These are phyloP conservation scores for Aristolochia contorta DNA, from an alignment of 164 flowering plant species.

Conservation along the genomic window DNA sequence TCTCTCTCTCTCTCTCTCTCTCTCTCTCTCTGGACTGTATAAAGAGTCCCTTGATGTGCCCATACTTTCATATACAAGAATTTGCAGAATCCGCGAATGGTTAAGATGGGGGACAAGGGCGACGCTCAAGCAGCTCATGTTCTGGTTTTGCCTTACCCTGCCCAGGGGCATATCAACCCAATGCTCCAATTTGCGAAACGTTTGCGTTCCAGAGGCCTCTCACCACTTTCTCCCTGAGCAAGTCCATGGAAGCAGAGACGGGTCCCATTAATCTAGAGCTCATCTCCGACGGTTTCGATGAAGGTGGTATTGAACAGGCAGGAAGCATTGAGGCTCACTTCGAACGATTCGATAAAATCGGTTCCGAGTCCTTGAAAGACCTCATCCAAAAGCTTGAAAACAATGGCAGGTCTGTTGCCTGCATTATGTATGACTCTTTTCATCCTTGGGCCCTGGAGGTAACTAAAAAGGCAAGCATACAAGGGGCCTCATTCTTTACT, in stretches of 20 bases:
- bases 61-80: too few species aligned
- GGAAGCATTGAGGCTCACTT: conserved; percentile 3
- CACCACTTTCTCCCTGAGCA: conserved; percentile 4
- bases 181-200: conserved; percentile 16
- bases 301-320: background rate
- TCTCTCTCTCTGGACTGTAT: background rate
- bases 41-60: background rate
- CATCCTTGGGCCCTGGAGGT: conserved; percentile 11
- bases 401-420: conserved; percentile 1
- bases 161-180: conserved; percentile 18
- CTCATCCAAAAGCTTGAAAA: background rate
- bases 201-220: conserved; percentile 6
- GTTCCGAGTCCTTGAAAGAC: conserved; percentile 1
- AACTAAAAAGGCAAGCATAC: conserved; percentile 5
- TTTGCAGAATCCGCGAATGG: background rate
- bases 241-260: conserved; percentile 2
- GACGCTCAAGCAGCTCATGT: conserved; percentile 7
- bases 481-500: conserved; percentile 14
- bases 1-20: too few species aligned
- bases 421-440: conserved; percentile 13
- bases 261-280: conserved; percentile 5
- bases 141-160: conserved; percentile 11
- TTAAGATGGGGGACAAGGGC: background rate
- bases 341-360: conserved; percentile 4
- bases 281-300: conserved; percentile 7